These are phyloP conservation scores for Cladochytrium replicatum DNA, from an alignment of 192 early-diverging fungal species.

Conservation along the genomic window DNA sequence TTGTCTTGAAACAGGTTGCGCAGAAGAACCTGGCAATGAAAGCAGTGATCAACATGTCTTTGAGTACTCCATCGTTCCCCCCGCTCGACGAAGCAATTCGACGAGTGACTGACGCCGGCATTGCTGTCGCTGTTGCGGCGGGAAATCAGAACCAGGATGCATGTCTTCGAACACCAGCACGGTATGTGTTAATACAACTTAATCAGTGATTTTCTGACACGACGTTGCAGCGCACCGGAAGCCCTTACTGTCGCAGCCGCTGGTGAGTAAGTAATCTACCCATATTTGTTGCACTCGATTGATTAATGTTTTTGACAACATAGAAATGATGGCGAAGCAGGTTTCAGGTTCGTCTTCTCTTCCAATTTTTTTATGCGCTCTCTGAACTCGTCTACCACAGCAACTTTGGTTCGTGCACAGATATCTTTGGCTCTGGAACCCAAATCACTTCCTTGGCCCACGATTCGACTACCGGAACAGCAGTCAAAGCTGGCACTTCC, in stretches of 20 bases:
- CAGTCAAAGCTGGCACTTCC: conserved; percentile 48
- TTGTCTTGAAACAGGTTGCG: conserved; percentile 11
- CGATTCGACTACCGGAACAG: too few species aligned
- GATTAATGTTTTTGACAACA: too few species aligned
- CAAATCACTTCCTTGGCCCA: conserved; percentile 38
- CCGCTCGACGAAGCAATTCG: conserved; percentile 46
- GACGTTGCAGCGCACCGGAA: conserved; percentile 38
- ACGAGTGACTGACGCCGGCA: conserved; percentile 13
- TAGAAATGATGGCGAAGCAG: too few species aligned
- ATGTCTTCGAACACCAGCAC: conserved; percentile 62
- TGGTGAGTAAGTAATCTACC: too few species aligned
- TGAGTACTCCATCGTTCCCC: conserved; percentile 61
- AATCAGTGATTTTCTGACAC: too few species aligned
- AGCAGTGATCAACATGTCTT: conserved; percentile 44
- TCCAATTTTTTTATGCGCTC: too few species aligned
- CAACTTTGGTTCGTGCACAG: conserved; percentile 45
- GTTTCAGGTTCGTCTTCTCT: too few species aligned
- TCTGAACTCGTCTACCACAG: conserved; percentile 41
- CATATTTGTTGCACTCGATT: too few species aligned
- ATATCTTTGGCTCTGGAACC: conserved; percentile 52
- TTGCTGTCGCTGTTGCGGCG: conserved; percentile 46
- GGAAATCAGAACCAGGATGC: conserved; percentile 46
- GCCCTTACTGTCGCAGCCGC: conserved; percentile 27
- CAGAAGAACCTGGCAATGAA: conserved; percentile 10
- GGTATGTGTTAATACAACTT: too few species aligned